Base-by-base conservation (phyloP, 2,329 filamentous ascomycete species). In the Alternaria solani region DNA sequence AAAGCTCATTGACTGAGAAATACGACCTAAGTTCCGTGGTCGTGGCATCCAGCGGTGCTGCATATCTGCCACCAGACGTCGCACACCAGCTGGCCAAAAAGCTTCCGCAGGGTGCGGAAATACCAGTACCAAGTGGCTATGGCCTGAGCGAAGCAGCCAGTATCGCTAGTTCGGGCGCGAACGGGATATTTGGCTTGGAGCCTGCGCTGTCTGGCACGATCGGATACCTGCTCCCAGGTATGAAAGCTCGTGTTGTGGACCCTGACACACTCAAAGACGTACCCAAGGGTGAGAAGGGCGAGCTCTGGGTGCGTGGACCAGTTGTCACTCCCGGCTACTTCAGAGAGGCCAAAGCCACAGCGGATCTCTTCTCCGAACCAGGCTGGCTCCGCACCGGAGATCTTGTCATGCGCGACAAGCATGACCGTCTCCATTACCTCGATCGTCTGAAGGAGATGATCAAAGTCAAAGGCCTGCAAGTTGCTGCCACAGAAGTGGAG, bases 401-500 rank as follows among this genome's bases (percentile, higher is more conserved):
- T 58, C 47, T 74, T 12, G 68, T 75, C 2, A 57, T 66, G 61
- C 62, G 72, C 5, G 73, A 76, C 55, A 63, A 70, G 49, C 28
- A 57, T 1, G 72, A 75, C 56, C 49, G 68, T 2, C 65, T 74
- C 5, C 63, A 66, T 36, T 74, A 73, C 41, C 61, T 81, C 3
- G 80, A 82, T 62, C 72, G 78, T 7, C 48, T 73, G 9, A 76
- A 81, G 67, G 78, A 83, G 59, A 75, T 83, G 49, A 83, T 83
- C 63, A 83, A 83, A 59, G 81, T 82, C 12, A 83, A 83, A 66
- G 82, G 82, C 3, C 75, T 82, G 39, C 82, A 84, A 71, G 81
- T 84, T n/a, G 79, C 82, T 7, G 82, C 82, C 2, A 81, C 81
- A 0, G 82, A 84, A 51, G 74, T 84, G 1, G 82, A 84, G 68